Conservation (phyloP, 495 filamentous ascomycete species). For the Aspergillus heteromorphus region DNA sequence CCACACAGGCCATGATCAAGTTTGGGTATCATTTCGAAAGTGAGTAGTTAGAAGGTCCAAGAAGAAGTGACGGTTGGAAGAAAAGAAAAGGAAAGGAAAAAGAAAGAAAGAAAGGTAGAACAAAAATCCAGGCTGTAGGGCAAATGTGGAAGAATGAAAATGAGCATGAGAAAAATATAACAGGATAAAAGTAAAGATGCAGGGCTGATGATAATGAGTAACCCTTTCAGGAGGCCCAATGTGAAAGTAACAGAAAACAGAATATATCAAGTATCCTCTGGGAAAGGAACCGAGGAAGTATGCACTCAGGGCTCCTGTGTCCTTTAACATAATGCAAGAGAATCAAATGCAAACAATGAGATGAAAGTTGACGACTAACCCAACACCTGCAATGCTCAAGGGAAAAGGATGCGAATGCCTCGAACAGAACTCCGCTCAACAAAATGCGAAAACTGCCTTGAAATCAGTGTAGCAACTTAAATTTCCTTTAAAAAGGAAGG, state of each 20-base stretch:
- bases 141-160: conserved; percentile 3
- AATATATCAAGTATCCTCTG: background rate
- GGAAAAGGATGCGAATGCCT: conserved; percentile 3
- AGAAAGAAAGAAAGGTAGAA: conserved; percentile 7
- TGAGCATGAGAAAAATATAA: too few relatives aligned
- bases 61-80: conserved; percentile 3
- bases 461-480: background rate
- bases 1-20: conserved; percentile 6
- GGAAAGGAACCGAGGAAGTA: background rate
- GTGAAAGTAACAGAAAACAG: background rate
- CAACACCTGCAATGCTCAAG: conserved; percentile 16
- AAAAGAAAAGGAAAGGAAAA: conserved; percentile 9
- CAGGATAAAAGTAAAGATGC: background rate
- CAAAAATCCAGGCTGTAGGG: conserved; percentile 4
- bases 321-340: background rate
- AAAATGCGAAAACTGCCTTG: conserved; percentile 4
- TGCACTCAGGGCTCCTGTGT: background rate
- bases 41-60: conserved; percentile 6
- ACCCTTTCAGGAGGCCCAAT: background rate
- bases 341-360: conserved; percentile 1
- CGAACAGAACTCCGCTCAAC: conserved; percentile 6
- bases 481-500: background rate
- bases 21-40: conserved; percentile 34
- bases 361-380: conserved; percentile 7
- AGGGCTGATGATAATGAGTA: background rate